Percentiles rank a stretch among this genome's conserved stretches.
Evolutionary conservation across 352 stramenopile species (phyloP).

Genomic region (Globisporangium mamillatum): DNA sequence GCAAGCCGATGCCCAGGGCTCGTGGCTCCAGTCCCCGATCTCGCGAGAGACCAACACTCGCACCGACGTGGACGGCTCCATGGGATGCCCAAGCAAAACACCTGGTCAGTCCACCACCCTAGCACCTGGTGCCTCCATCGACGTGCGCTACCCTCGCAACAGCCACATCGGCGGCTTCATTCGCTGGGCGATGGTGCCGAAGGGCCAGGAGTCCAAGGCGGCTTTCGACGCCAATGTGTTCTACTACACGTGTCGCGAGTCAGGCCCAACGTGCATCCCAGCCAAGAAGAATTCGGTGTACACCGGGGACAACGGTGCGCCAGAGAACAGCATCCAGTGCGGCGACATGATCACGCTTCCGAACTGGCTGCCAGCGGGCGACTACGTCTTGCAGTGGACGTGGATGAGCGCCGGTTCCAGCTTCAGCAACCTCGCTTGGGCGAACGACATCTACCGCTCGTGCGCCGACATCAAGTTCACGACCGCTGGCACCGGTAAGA

Average conservation of each 20-base stretch:
- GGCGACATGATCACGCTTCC: constrained; percentile 47
- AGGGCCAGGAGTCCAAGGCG: constrained; percentile 16
- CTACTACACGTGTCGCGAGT: constrained; percentile 30
- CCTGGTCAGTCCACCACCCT: constrained; percentile 20
- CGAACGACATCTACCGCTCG: constrained; percentile 38
- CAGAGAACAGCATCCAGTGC: constrained; percentile 29
- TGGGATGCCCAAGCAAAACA: constrained; percentile 18
- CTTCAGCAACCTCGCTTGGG: constrained; percentile 27
- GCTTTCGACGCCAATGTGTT: constrained; percentile 26
- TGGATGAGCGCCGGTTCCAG: constrained; percentile 48
- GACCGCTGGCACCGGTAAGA: constrained; percentile 22
- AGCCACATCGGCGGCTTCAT: constrained; percentile 34
- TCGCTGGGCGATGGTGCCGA: constrained; percentile 23
- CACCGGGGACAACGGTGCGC: constrained; percentile 22
- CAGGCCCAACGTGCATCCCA: constrained; percentile 19
- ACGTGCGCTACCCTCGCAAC: constrained; percentile 30
- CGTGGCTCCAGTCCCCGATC: constrained; percentile 10
- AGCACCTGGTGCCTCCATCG: constrained; percentile 18
- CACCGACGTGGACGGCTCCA: constrained; percentile 29
- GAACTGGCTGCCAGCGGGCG: constrained; percentile 37
- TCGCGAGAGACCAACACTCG: constrained; percentile 24
- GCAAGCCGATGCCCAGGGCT: constrained; percentile 4
- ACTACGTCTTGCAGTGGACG: constrained; percentile 62
- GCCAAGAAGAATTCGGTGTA: constrained; percentile 11
- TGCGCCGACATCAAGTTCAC: constrained; percentile 57